phyloP scores from a whole-genome alignment of 352 stramenopile genomes.

The Phytopythium ostracodes region DNA sequence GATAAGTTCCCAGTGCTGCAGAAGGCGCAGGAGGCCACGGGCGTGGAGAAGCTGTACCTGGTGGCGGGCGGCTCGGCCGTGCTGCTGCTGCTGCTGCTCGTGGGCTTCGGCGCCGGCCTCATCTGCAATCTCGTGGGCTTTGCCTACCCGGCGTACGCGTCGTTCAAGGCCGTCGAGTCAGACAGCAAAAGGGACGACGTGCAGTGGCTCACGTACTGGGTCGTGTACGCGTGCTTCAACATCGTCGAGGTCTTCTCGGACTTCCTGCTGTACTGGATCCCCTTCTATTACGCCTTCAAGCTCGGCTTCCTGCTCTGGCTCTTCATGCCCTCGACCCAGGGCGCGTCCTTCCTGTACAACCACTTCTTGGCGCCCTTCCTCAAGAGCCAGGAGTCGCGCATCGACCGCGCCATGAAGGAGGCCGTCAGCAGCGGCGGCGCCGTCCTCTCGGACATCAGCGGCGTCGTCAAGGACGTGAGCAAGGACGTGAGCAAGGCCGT shows the following conservation, averaged over 20 bases:
- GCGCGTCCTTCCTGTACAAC: slow-evolving; percentile 95
- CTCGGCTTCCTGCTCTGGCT: slow-evolving; percentile 96
- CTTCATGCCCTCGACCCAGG: slow-evolving; percentile 95
- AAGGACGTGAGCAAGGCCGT: slow-evolving; percentile 74
- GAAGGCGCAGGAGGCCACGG: slow-evolving; percentile 74
- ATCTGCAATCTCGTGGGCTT: slow-evolving; percentile 86
- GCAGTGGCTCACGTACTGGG: slow-evolving; percentile 97
- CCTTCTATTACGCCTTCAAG: slow-evolving; percentile 99
- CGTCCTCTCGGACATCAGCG: slow-evolving; percentile 78
- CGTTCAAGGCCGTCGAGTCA: slow-evolving; percentile 85
- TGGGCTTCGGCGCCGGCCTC: slow-evolving; percentile 82
- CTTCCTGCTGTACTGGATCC: slow-evolving; percentile 96
- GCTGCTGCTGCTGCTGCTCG: slow-evolving; percentile 72
- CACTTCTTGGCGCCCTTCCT: slow-evolving; percentile 90
- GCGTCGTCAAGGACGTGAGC: slow-evolving; percentile 70
- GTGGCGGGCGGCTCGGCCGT: slow-evolving; percentile 53
- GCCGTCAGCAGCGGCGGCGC: slow-evolving; percentile 65
- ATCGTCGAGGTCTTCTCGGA: slow-evolving; percentile 96
- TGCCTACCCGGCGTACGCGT: slow-evolving; percentile 77
- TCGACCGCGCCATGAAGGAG: slow-evolving; percentile 85
- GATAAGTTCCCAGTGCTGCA: slow-evolving; percentile 80
- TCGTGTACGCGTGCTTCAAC: slow-evolving; percentile 97
- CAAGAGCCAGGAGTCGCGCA: slow-evolving; percentile 76
- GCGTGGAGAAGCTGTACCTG: slow-evolving; percentile 89
- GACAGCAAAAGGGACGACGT: slow-evolving; percentile 78